These are phyloP conservation scores for Mucor racemosus DNA, from an alignment of 371 early-diverging fungal species.

Conservation along the genomic window DNA sequence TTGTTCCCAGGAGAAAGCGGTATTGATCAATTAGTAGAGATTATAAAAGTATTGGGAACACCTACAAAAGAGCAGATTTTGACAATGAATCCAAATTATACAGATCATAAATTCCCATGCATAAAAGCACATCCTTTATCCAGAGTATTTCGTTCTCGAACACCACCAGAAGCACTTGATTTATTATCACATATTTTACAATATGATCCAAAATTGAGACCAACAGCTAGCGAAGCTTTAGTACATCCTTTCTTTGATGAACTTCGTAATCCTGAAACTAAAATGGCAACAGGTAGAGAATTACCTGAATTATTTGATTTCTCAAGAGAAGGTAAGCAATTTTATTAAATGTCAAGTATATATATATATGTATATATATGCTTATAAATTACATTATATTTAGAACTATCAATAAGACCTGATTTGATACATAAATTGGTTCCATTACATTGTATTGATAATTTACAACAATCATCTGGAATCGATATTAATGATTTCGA, in stretches of 20 bases:
- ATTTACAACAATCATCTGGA: conserved; percentile 45
- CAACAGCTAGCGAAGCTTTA: conserved; percentile 93
- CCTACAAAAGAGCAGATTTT: conserved; percentile 96
- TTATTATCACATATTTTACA: conserved; percentile 76
- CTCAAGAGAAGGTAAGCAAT: conserved; percentile 63
- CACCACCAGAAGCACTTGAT: conserved; percentile 81
- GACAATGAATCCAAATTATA: conserved; percentile 96
- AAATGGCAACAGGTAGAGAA: conserved; percentile 73
- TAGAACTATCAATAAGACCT: conserved; percentile 57
- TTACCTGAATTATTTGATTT: conserved; percentile 91
- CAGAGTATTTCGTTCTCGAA: conserved; percentile 68
- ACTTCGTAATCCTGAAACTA: conserved; percentile 81
- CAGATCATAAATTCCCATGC: conserved; percentile 97
- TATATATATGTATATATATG: background rate
- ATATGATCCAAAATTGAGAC: conserved; percentile 88
- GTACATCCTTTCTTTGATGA: conserved; percentile 94
- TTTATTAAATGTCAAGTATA: background rate
- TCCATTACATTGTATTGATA: conserved; percentile 66
- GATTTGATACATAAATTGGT: conserved; percentile 65
- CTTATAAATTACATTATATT: background rate
- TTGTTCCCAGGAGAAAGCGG: conserved; percentile 99
- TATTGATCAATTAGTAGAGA: conserved; percentile 99
- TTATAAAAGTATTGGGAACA: conserved; percentile 99
- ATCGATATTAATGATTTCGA: conserved; percentile 49
- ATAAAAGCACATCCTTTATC: conserved; percentile 93